Evolutionary conservation across 164 flowering plant genomes (phyloP), one percentile per base, ranked within the genome.

Genomic region (Tetrastigma voinierianum): DNA sequence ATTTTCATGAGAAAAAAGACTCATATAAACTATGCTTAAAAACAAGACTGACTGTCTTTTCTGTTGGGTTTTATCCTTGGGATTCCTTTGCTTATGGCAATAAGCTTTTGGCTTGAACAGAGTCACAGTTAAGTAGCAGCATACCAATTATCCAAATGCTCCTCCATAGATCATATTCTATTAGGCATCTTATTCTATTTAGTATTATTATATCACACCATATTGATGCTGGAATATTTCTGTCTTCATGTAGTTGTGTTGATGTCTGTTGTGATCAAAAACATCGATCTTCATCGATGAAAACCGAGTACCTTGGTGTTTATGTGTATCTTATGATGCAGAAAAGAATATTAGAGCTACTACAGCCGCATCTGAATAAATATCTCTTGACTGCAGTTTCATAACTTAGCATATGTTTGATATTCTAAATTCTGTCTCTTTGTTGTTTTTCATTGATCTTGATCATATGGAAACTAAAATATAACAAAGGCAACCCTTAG

Each of bases 201-300:
- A 12, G 16, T 7, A 17, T 64, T 48, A 62, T 24, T 10, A 54
- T 32, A 63, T 61, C 12, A n/a, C 12, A 43, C 47, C 10, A 13
- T n/a, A n/a, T 17, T 8, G 16, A 56, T 0, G 23, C 14, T 32
- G 66, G 68, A 46, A 45, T n/a, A 43, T 18, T 16, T 52, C 17
- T 60, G 74, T 71, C 64, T 18, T 59, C 60, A 62, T 40, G 49
- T 68, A 69, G 70, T 66, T 78, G 76, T 62, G 74, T 65, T 48
- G 45, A 66, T 66, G 59, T 25, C 72, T 13, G 24, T 2, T 51
- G 51, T 58, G 80, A 65, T 79, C 59, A 71, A 67, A 63, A 23
- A n/a, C 58, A 82, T 82, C 83, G 78, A 77, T 55, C n/a, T 51
- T 48, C 55, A 54, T 75, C 75, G 86, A 67, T 75, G 25, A 64